A percentile compares a stretch with the other conserved stretches of the same genome.
phyloP scores from a whole-genome alignment of 345 rosid genomes.

The Sisymbrium irio region DNA sequence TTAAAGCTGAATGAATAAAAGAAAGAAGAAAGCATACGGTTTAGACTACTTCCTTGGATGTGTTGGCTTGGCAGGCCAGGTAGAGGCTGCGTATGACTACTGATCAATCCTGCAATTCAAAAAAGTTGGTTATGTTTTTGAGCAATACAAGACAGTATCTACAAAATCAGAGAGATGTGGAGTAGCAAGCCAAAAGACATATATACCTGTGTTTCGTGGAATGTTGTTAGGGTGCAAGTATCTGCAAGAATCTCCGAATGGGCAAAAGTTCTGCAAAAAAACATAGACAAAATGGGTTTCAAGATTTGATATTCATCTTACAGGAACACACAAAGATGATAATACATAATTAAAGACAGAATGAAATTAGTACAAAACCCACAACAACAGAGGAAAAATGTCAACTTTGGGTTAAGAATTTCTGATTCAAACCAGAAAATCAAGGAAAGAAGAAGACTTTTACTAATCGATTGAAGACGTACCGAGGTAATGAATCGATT shows the following conservation, averaged over 20 bases:
- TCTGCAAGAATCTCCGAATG: constrained; percentile 76
- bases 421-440: background rate
- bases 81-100: constrained; percentile 3
- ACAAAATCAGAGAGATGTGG: background rate
- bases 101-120: constrained; percentile 24
- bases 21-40: constrained; percentile 10
- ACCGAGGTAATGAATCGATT: constrained; percentile 65
- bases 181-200: background rate
- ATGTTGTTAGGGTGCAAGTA: constrained; percentile 56
- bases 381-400: background rate
- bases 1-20: background rate
- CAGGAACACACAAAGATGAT: background rate
- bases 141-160: background rate
- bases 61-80: constrained; percentile 12
- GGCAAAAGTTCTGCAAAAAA: constrained; percentile 71
- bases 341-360: background rate
- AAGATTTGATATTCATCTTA: background rate
- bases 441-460: constrained; percentile 7
- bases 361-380: background rate
- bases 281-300: background rate
- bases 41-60: background rate
- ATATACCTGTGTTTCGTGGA: constrained; percentile 5
- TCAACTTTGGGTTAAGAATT: background rate
- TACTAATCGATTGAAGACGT: background rate
- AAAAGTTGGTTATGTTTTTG: background rate